Base-by-base conservation (phyloP, 2,329 filamentous ascomycete genomes). In the Clonostachys byssicola region DNA sequence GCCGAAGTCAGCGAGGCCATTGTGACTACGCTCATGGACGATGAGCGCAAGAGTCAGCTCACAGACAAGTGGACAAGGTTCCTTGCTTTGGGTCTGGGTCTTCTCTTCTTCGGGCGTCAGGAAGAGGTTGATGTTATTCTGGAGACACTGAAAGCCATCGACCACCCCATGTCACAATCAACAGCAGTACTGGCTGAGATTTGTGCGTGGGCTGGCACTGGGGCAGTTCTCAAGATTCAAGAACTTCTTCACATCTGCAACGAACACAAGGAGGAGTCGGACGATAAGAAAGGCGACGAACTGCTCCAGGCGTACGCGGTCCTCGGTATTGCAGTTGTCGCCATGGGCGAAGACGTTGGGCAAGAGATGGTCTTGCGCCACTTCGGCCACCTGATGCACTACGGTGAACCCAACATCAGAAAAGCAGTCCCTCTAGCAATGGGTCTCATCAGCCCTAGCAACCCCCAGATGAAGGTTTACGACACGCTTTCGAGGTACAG, bases 401-500 rank as follows among this genome's bases (percentile, higher is more conserved):
- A 99, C 61, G 94, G 95, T 53, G 92, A 96, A 67, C 80, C 92
- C 62, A 97, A 99, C 65, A 99, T 99, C 59, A 88, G 94, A 52
- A 94, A 94, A 63, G 92, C 92, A 17, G 94, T 99, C 33, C 94
- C 94, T 35, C 78, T 99, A 47, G 94, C 94, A 23, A 95, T 99
- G 90, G 95, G 92, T 60, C 80, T 99, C 47, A 86, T 99, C 62
- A 96, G 89, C 70, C 90, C 95, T 12, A 96, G 91, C 72, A 99
- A 99, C 73, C 94, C 94, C 12, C 95, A 99, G 67, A 99, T 99
- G 92, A 99, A 97, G 78, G 89, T 99, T 43, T 99, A 99, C 73
- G 94, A 99, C 67, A 99, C 94, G 1, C 77, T 99, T 12, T 99
- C 94, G 45, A 81, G 94, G 62, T 99, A 99, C 78, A 95, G 88